Base-by-base conservation (phyloP, 495 filamentous ascomycete genomes). In the Penicillium nucicola region DNA sequence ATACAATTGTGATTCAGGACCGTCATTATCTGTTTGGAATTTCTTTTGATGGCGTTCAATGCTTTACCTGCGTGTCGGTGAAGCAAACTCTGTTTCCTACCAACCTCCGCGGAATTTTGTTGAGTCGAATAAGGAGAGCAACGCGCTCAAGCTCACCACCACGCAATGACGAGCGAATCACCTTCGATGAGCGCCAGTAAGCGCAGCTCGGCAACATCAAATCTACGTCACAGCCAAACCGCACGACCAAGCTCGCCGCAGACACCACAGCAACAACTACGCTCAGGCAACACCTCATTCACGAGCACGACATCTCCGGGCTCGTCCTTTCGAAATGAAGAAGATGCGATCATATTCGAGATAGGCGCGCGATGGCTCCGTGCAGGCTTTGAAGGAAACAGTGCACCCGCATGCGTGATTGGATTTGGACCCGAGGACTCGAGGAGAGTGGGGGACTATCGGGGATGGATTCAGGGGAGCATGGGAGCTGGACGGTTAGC, bases 351-450 rank as follows among this genome's bases (percentile, higher is more conserved):
- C 11, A 77, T 98, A 40, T 75, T 96, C 37, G 91, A 97, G 60
- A 70, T 97, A 53, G 92, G 90, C 4, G 77, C 85, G 5, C 78
- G 92, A 41, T 87, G 84, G 70, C 61, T 98, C 10, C 84, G 87
- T 28, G 85, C 87, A 14, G 93, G 93, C 4, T 92, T 96, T 60
- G 86, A 90, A 22, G 90, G 90, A 37, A 90, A 93, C 63, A 75
- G 81, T 11, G 60, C 76, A 8, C 92, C 93, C 15, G 79, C 86
- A 60, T 92, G 87, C 44, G 72, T 79, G 8, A 65, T 91, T 1
- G 77, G 78, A 31, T 95, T 89, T 66, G 82, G 84, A 10, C 85
- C 87, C 3, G 81, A 84, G 32, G 79, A 88, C 50, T 87, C 87
- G 57, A 79, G 90, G 50, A 78, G 93, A 54, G 84, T 78, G 13